Conservation (phyloP, 2,329 filamentous ascomycete species). For the Phialemoniopsis sp. region DNA sequence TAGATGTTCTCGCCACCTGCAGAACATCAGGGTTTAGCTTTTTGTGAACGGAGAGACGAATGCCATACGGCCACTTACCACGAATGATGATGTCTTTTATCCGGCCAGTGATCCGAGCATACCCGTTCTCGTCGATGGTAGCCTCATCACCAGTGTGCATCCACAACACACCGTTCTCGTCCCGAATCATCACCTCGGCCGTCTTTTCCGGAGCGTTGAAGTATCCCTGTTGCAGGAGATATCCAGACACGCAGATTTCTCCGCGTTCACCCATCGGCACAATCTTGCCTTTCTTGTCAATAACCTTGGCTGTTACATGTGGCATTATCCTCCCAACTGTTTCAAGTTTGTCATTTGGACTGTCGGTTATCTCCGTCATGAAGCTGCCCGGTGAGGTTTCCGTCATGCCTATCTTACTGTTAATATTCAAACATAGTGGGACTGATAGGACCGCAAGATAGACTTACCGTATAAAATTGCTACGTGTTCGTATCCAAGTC, state of each 20-base stretch:
- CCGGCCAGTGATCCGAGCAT: conserved; percentile 81
- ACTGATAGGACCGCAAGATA: too few species aligned
- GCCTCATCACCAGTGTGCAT: conserved; percentile 95
- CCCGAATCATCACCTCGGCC: conserved; percentile 51
- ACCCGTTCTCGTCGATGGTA: conserved; percentile 76
- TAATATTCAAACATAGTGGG: too few species aligned
- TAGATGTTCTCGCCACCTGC: conserved; percentile 86
- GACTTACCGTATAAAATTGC: too few species aligned
- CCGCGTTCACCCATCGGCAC: conserved; percentile 67
- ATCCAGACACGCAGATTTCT: conserved; percentile 80
- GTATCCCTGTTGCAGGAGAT: conserved; percentile 88
- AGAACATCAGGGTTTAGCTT: too few species aligned
- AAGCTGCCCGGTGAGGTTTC: conserved; percentile 75
- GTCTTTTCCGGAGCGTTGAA: conserved; percentile 72
- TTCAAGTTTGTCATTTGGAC: conserved; percentile 66
- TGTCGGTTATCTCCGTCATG: conserved; percentile 82
- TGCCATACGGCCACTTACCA: conserved; percentile 25
- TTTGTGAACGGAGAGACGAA: too few species aligned
- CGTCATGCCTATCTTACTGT: conserved; percentile 68
- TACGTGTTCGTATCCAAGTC: too few species aligned
- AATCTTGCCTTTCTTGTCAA: conserved; percentile 62
- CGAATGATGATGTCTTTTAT: conserved; percentile 96
- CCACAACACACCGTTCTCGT: conserved; percentile 55
- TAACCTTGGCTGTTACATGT: conserved; percentile 74
- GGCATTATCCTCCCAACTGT: conserved; percentile 80